These are phyloP conservation scores for Eucalyptus dawsonii DNA, from an alignment of 345 rosid species.

Conservation along the genomic window DNA sequence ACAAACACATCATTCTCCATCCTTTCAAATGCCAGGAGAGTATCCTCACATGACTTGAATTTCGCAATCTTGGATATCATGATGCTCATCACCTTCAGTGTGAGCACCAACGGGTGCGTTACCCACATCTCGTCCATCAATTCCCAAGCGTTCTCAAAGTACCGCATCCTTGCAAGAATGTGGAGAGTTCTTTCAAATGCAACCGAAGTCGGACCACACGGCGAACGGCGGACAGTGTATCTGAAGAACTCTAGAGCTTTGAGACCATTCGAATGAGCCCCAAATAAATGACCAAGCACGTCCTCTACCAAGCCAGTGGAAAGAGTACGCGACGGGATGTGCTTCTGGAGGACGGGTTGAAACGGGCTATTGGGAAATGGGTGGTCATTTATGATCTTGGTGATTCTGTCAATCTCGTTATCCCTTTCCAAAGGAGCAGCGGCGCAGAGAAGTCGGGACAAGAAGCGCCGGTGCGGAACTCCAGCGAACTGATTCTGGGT, in stretches of 20 bases:
- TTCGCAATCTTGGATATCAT: slow-evolving; percentile 55
- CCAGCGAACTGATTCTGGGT: not conserved
- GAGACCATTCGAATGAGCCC: slow-evolving; percentile 78
- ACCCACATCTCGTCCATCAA: slow-evolving; percentile 39
- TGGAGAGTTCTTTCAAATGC: slow-evolving; percentile 84
- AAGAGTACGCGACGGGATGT: slow-evolving; percentile 16
- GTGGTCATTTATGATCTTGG: slow-evolving; percentile 59
- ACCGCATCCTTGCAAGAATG: slow-evolving; percentile 72
- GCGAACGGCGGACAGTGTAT: slow-evolving; percentile 18
- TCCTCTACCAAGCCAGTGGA: slow-evolving; percentile 36
- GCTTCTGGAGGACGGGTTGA: slow-evolving; percentile 25
- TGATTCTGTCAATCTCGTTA: slow-evolving; percentile 28
- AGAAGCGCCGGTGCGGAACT: not conserved
- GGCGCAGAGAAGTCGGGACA: not conserved
- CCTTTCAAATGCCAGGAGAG: slow-evolving; percentile 45
- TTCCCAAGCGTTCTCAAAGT: slow-evolving; percentile 77
- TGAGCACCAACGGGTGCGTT: slow-evolving; percentile 35
- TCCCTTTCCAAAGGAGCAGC: not conserved
- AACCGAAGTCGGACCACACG: slow-evolving; percentile 25
- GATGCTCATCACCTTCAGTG: slow-evolving; percentile 70
- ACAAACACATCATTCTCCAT: slow-evolving; percentile 51
- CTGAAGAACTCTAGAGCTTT: slow-evolving; percentile 83
- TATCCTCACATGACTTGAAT: slow-evolving; percentile 62
- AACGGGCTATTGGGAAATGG: slow-evolving; percentile 58
- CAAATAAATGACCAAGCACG: slow-evolving; percentile 78